Base-by-base conservation (phyloP, 108 stramenopile species). In the Nannochloropsis oceanica region DNA sequence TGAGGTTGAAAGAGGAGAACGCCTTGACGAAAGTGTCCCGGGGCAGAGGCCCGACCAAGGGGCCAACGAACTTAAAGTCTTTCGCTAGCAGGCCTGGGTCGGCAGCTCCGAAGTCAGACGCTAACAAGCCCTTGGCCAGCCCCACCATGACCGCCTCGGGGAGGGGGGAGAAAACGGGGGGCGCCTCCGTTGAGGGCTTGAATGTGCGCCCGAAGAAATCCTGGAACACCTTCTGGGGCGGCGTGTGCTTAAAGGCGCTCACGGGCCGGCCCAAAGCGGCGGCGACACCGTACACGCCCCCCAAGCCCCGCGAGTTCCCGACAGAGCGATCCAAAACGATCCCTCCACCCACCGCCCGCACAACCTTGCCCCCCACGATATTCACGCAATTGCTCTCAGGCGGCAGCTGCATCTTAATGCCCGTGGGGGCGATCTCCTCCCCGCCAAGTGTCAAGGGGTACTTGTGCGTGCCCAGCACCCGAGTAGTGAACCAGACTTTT, bases 31-130 rank as follows among this genome's bases (percentile, higher is more conserved):
- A 87, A 2, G 80, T 83, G 84, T n/a, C 79, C 86, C 82, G 85
- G 24, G 27, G 46, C 13, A 91, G 85, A 14, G 89, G 89, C 1
- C 90, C 89, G 44, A 91, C 83, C 22, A 90, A 85, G 13, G 90
- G 90, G n/a, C 84, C 89, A 25, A 86, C 82, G 27, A 89, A 86
- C 26, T 44, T 42, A 18, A 87, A 87, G 59, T 82, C 79, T 24
- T 87, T 44, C 34, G 89, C 44, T 18, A 91, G 90, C 20, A 91
- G 89, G 18, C 25, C 89, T 18, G 84, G 81, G 81, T 42, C 81
- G 8, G 81, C 81, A 25, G 34, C 26, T 22, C 26, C 27, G 81
- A 34, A 34, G 34, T 81, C 81, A 25, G 59, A 73, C 22, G 81
- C 26, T 13, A 81, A 25, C 8, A 27, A 12, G 12, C 34, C 3